Evolutionary conservation across 192 early-diverging fungal genomes (phyloP).

Genomic region (Umbelopsis sp.): DNA sequence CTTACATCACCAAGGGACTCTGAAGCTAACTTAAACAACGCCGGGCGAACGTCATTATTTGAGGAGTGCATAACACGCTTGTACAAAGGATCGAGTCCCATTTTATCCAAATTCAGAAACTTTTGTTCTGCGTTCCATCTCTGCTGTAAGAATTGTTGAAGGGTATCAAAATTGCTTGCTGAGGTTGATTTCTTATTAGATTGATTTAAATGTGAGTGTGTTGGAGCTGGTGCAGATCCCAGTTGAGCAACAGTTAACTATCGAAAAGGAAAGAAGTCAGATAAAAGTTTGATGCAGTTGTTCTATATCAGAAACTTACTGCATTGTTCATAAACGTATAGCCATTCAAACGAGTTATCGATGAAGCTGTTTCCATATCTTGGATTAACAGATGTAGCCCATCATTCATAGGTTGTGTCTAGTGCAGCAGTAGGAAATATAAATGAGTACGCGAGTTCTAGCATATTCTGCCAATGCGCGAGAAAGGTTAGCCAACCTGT

Average conservation of each 20-base stretch:
- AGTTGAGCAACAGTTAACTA: slow-evolving; percentile 2
- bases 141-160: slow-evolving; percentile 26
- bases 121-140: slow-evolving; percentile 18
- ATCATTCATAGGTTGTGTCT: slow-evolving; percentile 1
- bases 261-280: not conserved
- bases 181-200: not conserved
- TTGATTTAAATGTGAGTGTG: not conserved
- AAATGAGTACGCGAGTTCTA: not conserved
- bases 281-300: not conserved
- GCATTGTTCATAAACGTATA: not conserved
- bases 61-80: slow-evolving; percentile 8
- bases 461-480: not conserved
- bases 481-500: slow-evolving; percentile 4
- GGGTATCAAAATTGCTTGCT: not conserved
- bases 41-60: slow-evolving; percentile 1
- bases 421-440: not conserved
- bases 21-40: slow-evolving; percentile 14
- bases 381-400: slow-evolving; percentile 19
- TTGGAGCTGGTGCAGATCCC: not conserved
- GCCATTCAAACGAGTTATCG: slow-evolving; percentile 5
- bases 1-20: slow-evolving; percentile 19
- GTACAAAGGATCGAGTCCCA: slow-evolving; percentile 12
- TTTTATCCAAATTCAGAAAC: slow-evolving; percentile 27
- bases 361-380: slow-evolving; percentile 19
- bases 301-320: not conserved